Evolutionary conservation across 768 basidiomycete species (phyloP), one percentile per base, ranked within the genome.

Genomic region (Cystofilobasidium capitatum): DNA sequence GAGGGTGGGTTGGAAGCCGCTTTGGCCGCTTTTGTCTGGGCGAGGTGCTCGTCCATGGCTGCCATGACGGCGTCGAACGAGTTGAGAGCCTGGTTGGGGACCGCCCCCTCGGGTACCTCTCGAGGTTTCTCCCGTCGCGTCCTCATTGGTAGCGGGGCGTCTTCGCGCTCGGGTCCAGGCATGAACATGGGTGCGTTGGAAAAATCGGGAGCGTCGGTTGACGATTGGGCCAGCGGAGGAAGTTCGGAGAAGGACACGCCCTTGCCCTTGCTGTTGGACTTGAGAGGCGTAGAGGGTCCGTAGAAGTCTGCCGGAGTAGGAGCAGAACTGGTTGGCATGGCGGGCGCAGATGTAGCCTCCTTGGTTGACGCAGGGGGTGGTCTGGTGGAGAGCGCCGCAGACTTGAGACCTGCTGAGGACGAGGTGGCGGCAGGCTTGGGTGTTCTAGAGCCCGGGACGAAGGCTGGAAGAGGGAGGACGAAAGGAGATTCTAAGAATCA

Each of bases 11-110:
- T 13, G 1, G 33, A 20, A 12, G 24, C 37, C 36, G 55, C 39
- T 17, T 59, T 6, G 22, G 33, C 57, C 24, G 26, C 61, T 62
- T 73, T 67, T 24, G 58, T 55, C 39, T 66, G 64, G 2, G 80
- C 80, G 36, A 99, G 80, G 72, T 96, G 89, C 22, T 80, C 83
- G 72, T 99, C 96, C 86, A 98, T 89, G 2, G 91, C 91, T 74
- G 84, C 83, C 96, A 98, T 98, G 37, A 98, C 89, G 1, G 88
- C 84, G 74, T 99, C 96, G 70, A 99, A 98, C 0, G 91, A 92
- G 75, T 93, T 83, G 26, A 98, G 81, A 57, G 86, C 84, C 4
- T 85, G 83, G 75, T 91, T 88, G 29, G 65, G 65, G 29, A 61
- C 44, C 37, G 54, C 54, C 2, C 47, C 66, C 24, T 40, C 39